Evolutionary conservation across 1,284 basidiomycete genomes (phyloP).

Genomic region (Fomitopsis pinicola): DNA sequence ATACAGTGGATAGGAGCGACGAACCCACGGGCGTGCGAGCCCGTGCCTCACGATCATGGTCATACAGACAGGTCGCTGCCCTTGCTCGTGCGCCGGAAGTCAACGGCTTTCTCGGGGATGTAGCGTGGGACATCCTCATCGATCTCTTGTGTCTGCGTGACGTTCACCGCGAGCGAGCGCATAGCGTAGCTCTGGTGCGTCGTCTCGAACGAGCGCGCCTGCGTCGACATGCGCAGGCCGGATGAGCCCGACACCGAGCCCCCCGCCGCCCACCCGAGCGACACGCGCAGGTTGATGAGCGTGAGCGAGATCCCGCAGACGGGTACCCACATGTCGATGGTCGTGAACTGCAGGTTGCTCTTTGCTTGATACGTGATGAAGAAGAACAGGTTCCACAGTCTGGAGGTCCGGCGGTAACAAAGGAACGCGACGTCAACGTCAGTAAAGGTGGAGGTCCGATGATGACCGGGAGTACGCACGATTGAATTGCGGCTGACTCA

Average conservation of each 20-base stretch:
- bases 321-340: constrained; percentile 2
- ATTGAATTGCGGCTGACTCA: not conserved
- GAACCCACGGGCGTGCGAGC: no score
- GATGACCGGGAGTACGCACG: not conserved
- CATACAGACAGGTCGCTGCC: not conserved
- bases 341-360: constrained; percentile 6
- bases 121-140: not conserved
- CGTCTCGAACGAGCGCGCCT: not conserved
- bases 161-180: not conserved
- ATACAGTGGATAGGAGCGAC: no score
- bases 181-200: not conserved
- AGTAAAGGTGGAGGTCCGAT: not conserved
- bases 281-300: constrained; percentile 7
- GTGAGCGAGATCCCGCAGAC: constrained; percentile 5
- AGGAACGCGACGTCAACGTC: not conserved
- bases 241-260: not conserved
- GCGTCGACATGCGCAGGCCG: not conserved
- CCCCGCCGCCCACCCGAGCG: constrained; percentile 4
- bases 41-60: not conserved
- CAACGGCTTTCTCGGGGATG: not conserved
- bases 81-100: not conserved
- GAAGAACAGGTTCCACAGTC: constrained; percentile 5
- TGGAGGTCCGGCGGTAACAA: not conserved
- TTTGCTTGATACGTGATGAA: constrained; percentile 6
- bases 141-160: not conserved